A percentile compares a stretch with the other conserved stretches of the same genome.
phyloP scores from a whole-genome alignment of 1,139 yeast species.

The Magnusiomyces fungicola region DNA sequence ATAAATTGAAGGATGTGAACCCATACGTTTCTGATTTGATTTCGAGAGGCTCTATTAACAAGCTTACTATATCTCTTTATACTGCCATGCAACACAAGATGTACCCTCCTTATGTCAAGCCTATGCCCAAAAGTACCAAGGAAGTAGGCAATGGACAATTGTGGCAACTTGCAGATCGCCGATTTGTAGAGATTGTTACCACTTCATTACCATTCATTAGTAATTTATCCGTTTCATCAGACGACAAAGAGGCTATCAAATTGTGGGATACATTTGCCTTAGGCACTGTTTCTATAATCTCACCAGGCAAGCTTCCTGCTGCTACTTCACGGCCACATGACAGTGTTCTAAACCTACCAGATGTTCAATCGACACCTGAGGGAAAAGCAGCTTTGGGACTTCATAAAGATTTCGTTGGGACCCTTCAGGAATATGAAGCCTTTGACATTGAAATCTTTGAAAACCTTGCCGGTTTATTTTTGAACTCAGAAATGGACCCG shows the following conservation, averaged over 20 bases:
- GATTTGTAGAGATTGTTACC: conserved; percentile 20
- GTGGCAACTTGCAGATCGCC: conserved; percentile 29
- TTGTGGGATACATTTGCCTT: conserved; percentile 40
- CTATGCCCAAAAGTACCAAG: conserved; percentile 6
- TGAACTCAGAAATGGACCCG: no score
- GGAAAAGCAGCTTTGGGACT: neutral
- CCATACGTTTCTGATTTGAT: conserved; percentile 35
- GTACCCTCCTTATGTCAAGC: conserved; percentile 13
- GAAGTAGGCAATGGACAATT: conserved; percentile 19
- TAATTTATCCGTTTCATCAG: no score
- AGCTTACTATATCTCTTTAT: conserved; percentile 20
- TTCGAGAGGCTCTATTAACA: conserved; percentile 41
- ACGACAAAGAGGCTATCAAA: no score
- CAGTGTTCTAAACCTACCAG: neutral
- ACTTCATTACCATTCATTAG: conserved; percentile 19
- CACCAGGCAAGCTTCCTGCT: conserved; percentile 12
- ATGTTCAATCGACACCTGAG: conserved; percentile 22
- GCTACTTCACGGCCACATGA: conserved; percentile 4
- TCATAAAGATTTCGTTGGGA: neutral
- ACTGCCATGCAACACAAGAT: conserved; percentile 22
- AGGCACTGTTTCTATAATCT: conserved; percentile 39
- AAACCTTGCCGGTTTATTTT: no score
- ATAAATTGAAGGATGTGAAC: conserved; percentile 32
- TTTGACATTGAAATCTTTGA: conserved; percentile 46
- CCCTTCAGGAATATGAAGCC: conserved; percentile 34